Percentiles rank a stretch among this genome's conserved stretches.
Evolutionary conservation across 495 filamentous ascomycete genomes (phyloP).

Genomic region (Aspergillus affinis): DNA sequence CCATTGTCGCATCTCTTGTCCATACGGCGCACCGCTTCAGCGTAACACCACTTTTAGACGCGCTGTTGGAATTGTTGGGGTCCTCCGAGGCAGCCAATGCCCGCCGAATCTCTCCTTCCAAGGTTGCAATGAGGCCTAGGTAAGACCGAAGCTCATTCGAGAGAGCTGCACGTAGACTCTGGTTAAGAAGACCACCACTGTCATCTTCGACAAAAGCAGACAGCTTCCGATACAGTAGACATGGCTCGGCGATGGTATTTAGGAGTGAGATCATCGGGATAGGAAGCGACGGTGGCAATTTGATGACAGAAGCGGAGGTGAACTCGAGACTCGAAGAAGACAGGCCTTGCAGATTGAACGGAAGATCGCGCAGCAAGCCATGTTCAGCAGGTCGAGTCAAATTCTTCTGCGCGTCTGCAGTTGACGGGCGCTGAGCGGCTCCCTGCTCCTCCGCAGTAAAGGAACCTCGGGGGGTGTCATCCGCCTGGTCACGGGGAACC

Average conservation of each 20-base stretch:
- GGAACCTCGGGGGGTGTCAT: slow-evolving; percentile 18
- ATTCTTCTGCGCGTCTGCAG: slow-evolving; percentile 27
- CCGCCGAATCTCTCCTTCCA: slow-evolving; percentile 90
- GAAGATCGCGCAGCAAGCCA: slow-evolving; percentile 82
- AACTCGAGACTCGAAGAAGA: slow-evolving; percentile 85
- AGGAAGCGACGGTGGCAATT: slow-evolving; percentile 75
- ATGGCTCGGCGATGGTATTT: slow-evolving; percentile 89
- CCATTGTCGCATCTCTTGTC: slow-evolving; percentile 97
- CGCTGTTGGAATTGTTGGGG: slow-evolving; percentile 58
- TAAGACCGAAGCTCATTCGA: slow-evolving; percentile 84
- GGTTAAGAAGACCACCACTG: slow-evolving; percentile 74
- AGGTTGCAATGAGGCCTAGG: slow-evolving; percentile 83
- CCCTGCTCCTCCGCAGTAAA: slow-evolving; percentile 18
- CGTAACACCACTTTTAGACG: slow-evolving; percentile 89
- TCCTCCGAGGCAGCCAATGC: slow-evolving; percentile 67
- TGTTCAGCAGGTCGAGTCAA: slow-evolving; percentile 51
- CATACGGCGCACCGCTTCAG: slow-evolving; percentile 95
- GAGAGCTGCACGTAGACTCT: slow-evolving; percentile 90
- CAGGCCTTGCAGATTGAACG: slow-evolving; percentile 91
- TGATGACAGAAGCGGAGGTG: slow-evolving; percentile 58
- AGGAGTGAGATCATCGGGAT: slow-evolving; percentile 83
- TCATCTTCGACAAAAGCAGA: slow-evolving; percentile 74
- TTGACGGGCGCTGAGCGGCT: slow-evolving; percentile 12
- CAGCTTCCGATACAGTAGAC: slow-evolving; percentile 79
- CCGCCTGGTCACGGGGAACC: background rate